These are phyloP conservation scores for Pyricularia sp. DNA, from an alignment of 2,329 filamentous ascomycete genomes.

Conservation along the genomic window DNA sequence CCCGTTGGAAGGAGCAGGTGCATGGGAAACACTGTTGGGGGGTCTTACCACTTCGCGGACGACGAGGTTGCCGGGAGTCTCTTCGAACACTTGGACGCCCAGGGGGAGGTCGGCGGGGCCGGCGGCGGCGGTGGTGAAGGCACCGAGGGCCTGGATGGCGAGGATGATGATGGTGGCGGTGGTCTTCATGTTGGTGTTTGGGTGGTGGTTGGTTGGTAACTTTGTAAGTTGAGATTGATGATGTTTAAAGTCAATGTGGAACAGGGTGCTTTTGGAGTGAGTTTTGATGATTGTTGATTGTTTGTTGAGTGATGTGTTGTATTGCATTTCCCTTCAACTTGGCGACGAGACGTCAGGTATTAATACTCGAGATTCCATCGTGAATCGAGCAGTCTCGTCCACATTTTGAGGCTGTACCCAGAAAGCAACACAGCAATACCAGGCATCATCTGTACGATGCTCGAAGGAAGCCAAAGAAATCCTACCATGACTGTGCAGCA, in stretches of 20 bases:
- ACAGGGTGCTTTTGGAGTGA: not conserved
- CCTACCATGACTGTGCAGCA: not conserved
- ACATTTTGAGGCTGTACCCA: not conserved
- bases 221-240: not conserved
- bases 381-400: not conserved
- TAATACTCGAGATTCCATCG: not conserved
- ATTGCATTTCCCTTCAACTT: not conserved
- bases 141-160: slow-evolving; percentile 9
- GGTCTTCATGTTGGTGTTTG: not conserved
- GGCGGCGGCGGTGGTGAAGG: slow-evolving; percentile 11
- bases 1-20: not conserved
- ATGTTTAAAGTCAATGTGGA: too few relatives aligned
- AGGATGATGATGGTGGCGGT: slow-evolving; percentile 11
- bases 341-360: not conserved
- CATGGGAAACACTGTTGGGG: too few relatives aligned
- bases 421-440: not conserved
- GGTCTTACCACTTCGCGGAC: not conserved
- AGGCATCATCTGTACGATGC: not conserved
- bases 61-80: not conserved
- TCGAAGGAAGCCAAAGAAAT: not conserved
- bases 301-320: not conserved
- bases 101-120: not conserved
- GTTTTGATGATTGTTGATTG: not conserved
- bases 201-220: not conserved
- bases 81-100: not conserved